Percentiles rank a stretch among this genome's conserved stretches.
phyloP scores from a whole-genome alignment of 768 basidiomycete species.

The Boletus barrowsii region DNA sequence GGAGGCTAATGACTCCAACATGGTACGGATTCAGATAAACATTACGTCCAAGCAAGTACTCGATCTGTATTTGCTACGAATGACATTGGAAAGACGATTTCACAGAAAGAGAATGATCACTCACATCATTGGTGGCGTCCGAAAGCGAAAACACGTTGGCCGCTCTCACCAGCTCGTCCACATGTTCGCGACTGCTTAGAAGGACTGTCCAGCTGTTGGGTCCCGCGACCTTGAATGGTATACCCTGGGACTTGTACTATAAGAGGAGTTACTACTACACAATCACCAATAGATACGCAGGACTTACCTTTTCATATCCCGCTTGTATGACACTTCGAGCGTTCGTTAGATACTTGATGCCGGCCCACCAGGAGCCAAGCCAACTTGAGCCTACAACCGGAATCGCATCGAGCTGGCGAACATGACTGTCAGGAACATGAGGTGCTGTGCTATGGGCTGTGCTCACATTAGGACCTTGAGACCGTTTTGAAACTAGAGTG shows the following conservation, averaged over 20 bases:
- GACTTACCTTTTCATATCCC: constrained; percentile 30
- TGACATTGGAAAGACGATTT: not conserved
- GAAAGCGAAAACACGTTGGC: constrained; percentile 29
- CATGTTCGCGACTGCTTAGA: constrained; percentile 20
- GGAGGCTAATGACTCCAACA: constrained; percentile 20
- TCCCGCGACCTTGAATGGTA: constrained; percentile 29
- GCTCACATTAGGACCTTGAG: not conserved
- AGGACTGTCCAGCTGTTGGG: constrained; percentile 40
- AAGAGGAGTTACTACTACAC: not conserved
- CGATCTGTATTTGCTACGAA: constrained; percentile 36
- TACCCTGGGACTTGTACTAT: constrained; percentile 1
- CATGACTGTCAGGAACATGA: too few relatives aligned
- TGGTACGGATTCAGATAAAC: constrained; percentile 31
- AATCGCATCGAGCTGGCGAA: constrained; percentile 1
- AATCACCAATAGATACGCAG: too few relatives aligned
- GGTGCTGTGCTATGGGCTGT: too few relatives aligned
- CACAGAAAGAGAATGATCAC: not conserved
- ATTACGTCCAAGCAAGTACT: constrained; percentile 37
- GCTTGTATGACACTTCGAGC: constrained; percentile 25
- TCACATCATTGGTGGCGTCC: constrained; percentile 34
- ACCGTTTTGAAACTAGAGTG: not conserved
- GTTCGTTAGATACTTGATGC: constrained; percentile 14
- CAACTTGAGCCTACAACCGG: constrained; percentile 3
- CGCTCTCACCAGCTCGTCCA: not conserved
- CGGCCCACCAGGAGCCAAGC: constrained; percentile 12